A percentile compares a stretch with the other conserved stretches of the same genome.
Evolutionary conservation across 164 flowering plant species (phyloP).

Genomic region (Tetracentron sinense): DNA sequence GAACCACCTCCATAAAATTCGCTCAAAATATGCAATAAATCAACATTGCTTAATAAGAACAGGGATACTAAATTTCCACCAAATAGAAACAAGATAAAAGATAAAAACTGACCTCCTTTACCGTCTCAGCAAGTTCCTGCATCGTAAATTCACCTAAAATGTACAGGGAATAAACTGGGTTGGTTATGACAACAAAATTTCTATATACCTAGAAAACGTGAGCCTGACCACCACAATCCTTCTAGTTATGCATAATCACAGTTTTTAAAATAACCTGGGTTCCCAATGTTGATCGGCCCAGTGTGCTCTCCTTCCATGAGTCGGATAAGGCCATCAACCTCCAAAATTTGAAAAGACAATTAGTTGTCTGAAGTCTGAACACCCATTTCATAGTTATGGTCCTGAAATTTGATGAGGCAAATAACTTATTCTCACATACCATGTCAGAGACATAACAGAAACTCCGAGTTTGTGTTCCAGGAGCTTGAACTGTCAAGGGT

Average conservation of each 20-base stretch:
- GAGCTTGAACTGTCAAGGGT: conserved; percentile 64
- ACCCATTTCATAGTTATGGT: not conserved
- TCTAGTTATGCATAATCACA: not conserved
- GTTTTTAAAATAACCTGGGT: conserved; percentile 50
- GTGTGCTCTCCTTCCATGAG: conserved; percentile 79
- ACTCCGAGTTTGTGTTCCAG: conserved; percentile 80
- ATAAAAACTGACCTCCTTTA: conserved; percentile 54
- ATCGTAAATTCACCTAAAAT: conserved; percentile 67
- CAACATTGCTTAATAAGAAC: not conserved
- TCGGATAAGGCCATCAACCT: conserved; percentile 84
- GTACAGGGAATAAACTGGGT: conserved; percentile 3
- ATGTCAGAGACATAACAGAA: conserved; percentile 82
- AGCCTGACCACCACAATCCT: not conserved
- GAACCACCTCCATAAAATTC: not conserved
- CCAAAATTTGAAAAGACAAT: not conserved
- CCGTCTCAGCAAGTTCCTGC: conserved; percentile 70
- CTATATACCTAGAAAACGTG: too few relatives aligned
- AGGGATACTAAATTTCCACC: not conserved
- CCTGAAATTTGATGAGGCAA: not conserved
- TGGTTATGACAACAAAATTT: not conserved
- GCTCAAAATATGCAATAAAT: not conserved
- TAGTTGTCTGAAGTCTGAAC: not conserved
- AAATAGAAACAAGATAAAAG: not conserved
- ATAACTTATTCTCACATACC: conserved; percentile 34
- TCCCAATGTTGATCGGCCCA: conserved; percentile 80